Evolutionary conservation across 2,329 filamentous ascomycete genomes (phyloP), one percentile per base, ranked within the genome.

Genomic region (Truncatella angustata): DNA sequence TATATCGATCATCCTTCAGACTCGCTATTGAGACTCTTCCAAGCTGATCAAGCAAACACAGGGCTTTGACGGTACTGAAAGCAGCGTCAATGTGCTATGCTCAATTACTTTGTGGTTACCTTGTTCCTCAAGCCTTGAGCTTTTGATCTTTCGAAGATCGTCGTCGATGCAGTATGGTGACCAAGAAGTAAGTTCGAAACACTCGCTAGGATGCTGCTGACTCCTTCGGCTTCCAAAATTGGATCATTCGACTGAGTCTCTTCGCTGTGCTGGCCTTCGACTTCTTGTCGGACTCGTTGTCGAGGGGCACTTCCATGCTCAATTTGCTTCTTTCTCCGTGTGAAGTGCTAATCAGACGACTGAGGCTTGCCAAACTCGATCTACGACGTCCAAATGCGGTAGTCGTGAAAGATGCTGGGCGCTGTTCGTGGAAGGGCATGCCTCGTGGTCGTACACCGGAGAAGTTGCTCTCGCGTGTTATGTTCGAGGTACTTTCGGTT

Each of bases 401-500:
- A 11, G 80, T 79, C 2, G 81, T 84, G 24, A 86, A 79, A 0
- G 84, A 87, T 4, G 81, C 78, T 1, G 84, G 84, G 4, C 84
- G 78, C 57, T 85, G 80, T 18, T 82, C 79, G 14, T 75, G 73
- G 28, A 77, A 71, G 3, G 71, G 72, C 37, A 56, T 74, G 73
- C 61, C 68, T 69, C 66, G 70, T 60, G 54, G 68, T 58, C 54
- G 60, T 52, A 64, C 53, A 40, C 53, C 70, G 53, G 49, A 74
- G 62, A 78, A 77, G 32, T 73, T 73, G 60, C 87, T 88, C 58
- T 89, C 85, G 42, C 84, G 80, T 5, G 86, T 87, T 81, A 87
- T 90, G 9, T 87, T 90, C 9, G 89, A 91, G 59, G 87, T 85
- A 63, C 86, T 90, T 63, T 87, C 91, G 1, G 87, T 89, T 57